phyloP scores from a whole-genome alignment of 441 rosid species.

The Sinapis alba region DNA sequence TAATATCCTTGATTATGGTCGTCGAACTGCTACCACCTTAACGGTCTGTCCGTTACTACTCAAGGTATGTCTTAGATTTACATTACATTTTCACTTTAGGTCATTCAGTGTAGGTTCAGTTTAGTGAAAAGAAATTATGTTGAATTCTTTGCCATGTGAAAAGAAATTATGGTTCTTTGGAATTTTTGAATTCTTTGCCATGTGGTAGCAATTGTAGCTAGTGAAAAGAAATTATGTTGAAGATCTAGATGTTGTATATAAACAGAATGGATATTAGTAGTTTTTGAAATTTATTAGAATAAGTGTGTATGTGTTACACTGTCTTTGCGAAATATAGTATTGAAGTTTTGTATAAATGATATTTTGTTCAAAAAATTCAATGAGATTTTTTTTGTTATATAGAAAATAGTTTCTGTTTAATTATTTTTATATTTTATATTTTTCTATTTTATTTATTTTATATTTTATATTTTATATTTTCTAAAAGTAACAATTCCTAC shows the following conservation, averaged over 20 bases:
- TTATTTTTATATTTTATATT: too few relatives aligned
- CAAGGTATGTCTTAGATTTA: constrained; percentile 46
- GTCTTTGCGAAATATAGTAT: neutral
- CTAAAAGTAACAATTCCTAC: neutral
- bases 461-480: too few relatives aligned
- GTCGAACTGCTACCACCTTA: constrained; percentile 32
- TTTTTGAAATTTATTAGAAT: neutral
- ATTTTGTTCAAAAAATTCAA: neutral
- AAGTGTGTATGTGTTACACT: neutral
- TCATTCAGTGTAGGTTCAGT: neutral
- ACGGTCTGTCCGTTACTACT: constrained; percentile 47
- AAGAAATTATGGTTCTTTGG: neutral
- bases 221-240: neutral
- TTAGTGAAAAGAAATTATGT: too few relatives aligned
- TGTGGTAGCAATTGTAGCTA: neutral
- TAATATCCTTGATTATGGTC: constrained; percentile 7
- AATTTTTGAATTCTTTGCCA: neutral
- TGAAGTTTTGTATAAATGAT: neutral
- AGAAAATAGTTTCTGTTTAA: neutral
- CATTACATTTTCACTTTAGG: neutral
- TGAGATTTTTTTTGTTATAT: neutral
- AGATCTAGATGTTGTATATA: neutral
- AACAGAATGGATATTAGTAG: neutral
- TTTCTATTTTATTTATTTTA: too few relatives aligned
- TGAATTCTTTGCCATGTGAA: neutral